Evolutionary conservation across 2,329 filamentous ascomycete species (phyloP).

Genomic region (Alternaria sp.): DNA sequence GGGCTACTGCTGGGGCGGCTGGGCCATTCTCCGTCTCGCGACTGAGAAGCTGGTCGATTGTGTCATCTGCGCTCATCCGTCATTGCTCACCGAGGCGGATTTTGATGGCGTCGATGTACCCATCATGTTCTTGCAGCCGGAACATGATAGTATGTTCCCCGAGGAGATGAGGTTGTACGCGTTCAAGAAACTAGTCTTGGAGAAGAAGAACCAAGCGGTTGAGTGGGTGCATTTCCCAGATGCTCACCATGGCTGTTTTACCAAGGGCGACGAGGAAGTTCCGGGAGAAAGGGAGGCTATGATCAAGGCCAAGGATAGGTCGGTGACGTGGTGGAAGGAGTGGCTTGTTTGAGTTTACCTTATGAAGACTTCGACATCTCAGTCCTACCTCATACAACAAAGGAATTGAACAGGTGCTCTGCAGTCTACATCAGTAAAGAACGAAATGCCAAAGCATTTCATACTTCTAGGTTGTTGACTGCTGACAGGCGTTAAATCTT

Average conservation of each 20-base stretch:
- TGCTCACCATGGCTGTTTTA: constrained; percentile 30
- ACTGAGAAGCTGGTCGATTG: constrained; percentile 25
- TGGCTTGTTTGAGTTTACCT: constrained; percentile 2
- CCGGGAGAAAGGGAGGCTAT: constrained; percentile 25
- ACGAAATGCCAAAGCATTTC: background rate
- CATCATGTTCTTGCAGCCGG: constrained; percentile 27
- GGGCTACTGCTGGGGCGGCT: constrained; percentile 56
- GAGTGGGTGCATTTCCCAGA: constrained; percentile 36
- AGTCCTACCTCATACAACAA: background rate
- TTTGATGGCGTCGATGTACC: constrained; percentile 26
- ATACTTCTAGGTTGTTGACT: background rate
- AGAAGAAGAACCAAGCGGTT: constrained; percentile 19
- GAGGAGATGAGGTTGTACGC: constrained; percentile 32
- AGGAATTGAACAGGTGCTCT: background rate
- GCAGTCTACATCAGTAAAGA: background rate
- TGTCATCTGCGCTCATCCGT: constrained; percentile 30
- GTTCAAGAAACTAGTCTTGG: constrained; percentile 24
- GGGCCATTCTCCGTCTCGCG: constrained; percentile 29
- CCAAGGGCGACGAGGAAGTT: constrained; percentile 22
- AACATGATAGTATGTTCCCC: constrained; percentile 26
- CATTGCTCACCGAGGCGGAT: constrained; percentile 21
- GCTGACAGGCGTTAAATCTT: background rate
- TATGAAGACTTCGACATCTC: background rate
- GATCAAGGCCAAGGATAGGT: constrained; percentile 24
- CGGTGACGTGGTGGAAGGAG: constrained; percentile 17